Evolutionary conservation across 2,329 filamentous ascomycete species (phyloP), one percentile per base, ranked within the genome.

Genomic region (Falciphora oryzae): DNA sequence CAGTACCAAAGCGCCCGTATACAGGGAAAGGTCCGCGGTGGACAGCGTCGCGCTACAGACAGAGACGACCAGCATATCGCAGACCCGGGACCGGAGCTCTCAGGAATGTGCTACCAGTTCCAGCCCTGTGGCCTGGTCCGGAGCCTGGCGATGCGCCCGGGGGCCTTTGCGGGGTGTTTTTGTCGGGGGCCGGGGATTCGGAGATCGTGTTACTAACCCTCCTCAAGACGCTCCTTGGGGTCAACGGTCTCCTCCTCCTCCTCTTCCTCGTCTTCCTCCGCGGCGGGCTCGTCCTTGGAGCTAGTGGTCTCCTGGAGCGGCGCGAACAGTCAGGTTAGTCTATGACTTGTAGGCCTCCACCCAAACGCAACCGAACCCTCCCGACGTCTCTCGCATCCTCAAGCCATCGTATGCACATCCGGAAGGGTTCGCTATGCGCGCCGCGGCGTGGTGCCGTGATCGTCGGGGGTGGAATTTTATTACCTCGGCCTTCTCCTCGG

Each of bases 201-300:
- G 29, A 28, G 35, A 50, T 35, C 50, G 10, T 62, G 61, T 27
- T 56, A 69, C 66, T 61, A 65, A 98, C 95, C 93, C 86, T 96
- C 92, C 80, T 96, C 91, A 68, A 98, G 80, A 78, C 86, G 85
- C 68, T 93, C 91, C 85, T 96, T 96, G 72, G 89, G 88, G 77
- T 98, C 94, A 71, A 89, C 88, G 68, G 86, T 81, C 81, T 95
- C 91, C 69, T 93, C 90, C 67, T 92, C 89, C 67, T 93, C 90
- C 68, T 94, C 91, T 63, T 92, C 89, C 50, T 90, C 89, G 44
- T 89, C 88, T 58, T 90, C 89, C 31, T 82, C 83, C 58, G 82
- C 38, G 38, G 60, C 60, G 38, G 60, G 60, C 38, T 62, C 60
- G n/a, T 53, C 60, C 27, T 62, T 62, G 38, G 60, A n/a, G 22